Base-by-base conservation (phyloP, 108 stramenopile species). In the Aurantiochytrium sp. region DNA sequence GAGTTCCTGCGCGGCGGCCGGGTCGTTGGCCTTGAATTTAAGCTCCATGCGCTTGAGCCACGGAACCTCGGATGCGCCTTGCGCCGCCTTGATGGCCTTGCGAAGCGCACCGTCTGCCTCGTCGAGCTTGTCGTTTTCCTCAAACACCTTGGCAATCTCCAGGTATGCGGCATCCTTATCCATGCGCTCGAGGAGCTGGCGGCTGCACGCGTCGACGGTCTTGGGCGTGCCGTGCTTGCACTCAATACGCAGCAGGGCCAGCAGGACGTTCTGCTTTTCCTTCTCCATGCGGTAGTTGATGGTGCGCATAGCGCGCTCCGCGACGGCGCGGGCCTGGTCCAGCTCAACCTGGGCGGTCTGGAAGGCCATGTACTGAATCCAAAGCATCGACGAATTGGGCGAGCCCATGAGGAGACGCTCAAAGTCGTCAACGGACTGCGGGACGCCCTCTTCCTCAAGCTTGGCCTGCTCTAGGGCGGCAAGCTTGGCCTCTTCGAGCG, bases 321-420 rank as follows among this genome's bases (percentile, higher is more conserved):
- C 90, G 34, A 92, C 42, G 3, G 90, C 87, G 0, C 92, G 86
- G 8, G 92, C 92, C 8, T 55, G 90, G 73, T 92, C 91, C 4
- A 92, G 52, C 30, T 92, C 92, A 5, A 91, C 91, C 34, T 85
- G 55, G 27, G 90, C 86, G 10, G 92, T 24, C 30, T 92, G 88
- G 90, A 91, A 92, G 24, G 91, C 91, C 91, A 92, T 92, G 87
- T 89, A 92, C 73, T 92, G 90, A 21, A 92, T 90, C 92, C 92
- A 92, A 31, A 92, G 24, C 8, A 92, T 42, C 2, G 92, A 92
- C 24, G 89, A 89, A 42, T 92, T 92, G 4, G 92, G 92, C 4
- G 85, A 45, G 15, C 89, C 90, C 31, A 92, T 68, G 59, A 92
- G 31, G 1, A 92, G 90, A 37, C 92, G 90, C 89, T 92, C 92